A percentile compares a stretch with the other conserved stretches of the same genome.
These are phyloP conservation scores for Trichoderma hamatum DNA, from an alignment of 2,329 filamentous ascomycete species.

Conservation along the genomic window DNA sequence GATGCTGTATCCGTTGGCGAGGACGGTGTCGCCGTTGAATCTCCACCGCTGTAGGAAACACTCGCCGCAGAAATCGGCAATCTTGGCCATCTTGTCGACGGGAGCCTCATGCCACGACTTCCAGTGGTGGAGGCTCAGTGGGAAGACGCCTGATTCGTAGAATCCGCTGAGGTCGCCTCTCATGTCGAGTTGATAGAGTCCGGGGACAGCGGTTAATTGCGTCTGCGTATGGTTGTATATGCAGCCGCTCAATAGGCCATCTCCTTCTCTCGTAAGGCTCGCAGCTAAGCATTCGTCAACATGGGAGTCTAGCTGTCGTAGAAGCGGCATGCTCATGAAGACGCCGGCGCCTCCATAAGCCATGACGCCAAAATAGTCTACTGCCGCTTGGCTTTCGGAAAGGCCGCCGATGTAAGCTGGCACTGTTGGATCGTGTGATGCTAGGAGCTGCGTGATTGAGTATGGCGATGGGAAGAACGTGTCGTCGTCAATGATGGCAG, in stretches of 20 bases:
- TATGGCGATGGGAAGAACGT: conserved; percentile 64
- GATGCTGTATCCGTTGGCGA: conserved; percentile 63
- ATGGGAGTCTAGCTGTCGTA: conserved; percentile 50
- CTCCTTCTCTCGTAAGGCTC: conserved; percentile 49
- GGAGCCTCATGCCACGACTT: conserved; percentile 61
- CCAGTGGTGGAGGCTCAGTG: conserved; percentile 65
- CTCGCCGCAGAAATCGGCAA: conserved; percentile 53
- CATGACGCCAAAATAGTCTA: conserved; percentile 59
- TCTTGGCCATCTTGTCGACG: conserved; percentile 31
- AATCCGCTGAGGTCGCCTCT: conserved; percentile 59
- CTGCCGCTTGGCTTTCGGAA: conserved; percentile 58
- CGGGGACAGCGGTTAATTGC: conserved; percentile 57
- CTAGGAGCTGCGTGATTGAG: conserved; percentile 52
- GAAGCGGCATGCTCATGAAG: conserved; percentile 59
- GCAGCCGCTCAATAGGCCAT: conserved; percentile 60
- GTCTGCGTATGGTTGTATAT: conserved; percentile 58
- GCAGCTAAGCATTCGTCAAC: conserved; percentile 53
- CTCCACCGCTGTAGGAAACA: conserved; percentile 62
- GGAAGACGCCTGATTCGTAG: conserved; percentile 59
- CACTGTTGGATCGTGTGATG: conserved; percentile 50
- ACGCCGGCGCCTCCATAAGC: conserved; percentile 64
- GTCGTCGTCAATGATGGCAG: conserved; percentile 63
- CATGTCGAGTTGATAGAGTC: conserved; percentile 61
- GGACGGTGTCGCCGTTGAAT: conserved; percentile 50
- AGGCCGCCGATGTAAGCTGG: conserved; percentile 59